Conservation (phyloP, 345 rosid species). For the Lepidium sativum region DNA sequence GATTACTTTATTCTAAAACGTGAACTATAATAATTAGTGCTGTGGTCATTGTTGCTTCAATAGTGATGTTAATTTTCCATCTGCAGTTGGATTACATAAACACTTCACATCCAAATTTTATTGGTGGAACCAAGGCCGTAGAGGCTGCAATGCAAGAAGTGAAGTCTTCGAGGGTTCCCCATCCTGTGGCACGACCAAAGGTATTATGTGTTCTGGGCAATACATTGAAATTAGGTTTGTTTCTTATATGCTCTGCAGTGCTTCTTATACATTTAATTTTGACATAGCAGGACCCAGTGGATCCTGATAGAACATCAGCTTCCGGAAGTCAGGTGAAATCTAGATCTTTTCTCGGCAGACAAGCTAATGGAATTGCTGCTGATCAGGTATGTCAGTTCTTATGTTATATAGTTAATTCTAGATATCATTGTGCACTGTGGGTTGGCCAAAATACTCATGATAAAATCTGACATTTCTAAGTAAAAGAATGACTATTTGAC, state of each 20-base stretch:
- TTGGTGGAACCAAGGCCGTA: slow-evolving; percentile 58
- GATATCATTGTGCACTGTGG: background rate
- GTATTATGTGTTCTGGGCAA: slow-evolving; percentile 28
- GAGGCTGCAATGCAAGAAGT: slow-evolving; percentile 48
- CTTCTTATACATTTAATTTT: background rate
- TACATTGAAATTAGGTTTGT: background rate
- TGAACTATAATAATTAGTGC: background rate
- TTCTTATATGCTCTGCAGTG: slow-evolving; percentile 1
- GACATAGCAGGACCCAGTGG: slow-evolving; percentile 52
- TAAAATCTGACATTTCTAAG: background rate
- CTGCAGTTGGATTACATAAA: slow-evolving; percentile 60
- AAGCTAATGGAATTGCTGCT: slow-evolving; percentile 67
- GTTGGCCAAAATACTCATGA: background rate
- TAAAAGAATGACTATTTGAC: background rate
- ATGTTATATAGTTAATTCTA: background rate
- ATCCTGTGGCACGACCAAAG: slow-evolving; percentile 56
- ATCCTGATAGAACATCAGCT: slow-evolving; percentile 63
- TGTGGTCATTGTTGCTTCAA: background rate
- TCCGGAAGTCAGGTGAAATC: slow-evolving; percentile 64
- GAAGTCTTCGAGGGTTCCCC: slow-evolving; percentile 46
- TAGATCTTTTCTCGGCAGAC: slow-evolving; percentile 79
- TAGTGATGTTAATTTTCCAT: background rate
- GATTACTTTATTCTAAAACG: background rate
- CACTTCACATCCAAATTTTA: slow-evolving; percentile 54
- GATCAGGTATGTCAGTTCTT: slow-evolving; percentile 61